Percentiles rank a stretch among this genome's conserved stretches.
Evolutionary conservation across 768 basidiomycete species (phyloP).

Genomic region (Pleurotus cornucopiae): DNA sequence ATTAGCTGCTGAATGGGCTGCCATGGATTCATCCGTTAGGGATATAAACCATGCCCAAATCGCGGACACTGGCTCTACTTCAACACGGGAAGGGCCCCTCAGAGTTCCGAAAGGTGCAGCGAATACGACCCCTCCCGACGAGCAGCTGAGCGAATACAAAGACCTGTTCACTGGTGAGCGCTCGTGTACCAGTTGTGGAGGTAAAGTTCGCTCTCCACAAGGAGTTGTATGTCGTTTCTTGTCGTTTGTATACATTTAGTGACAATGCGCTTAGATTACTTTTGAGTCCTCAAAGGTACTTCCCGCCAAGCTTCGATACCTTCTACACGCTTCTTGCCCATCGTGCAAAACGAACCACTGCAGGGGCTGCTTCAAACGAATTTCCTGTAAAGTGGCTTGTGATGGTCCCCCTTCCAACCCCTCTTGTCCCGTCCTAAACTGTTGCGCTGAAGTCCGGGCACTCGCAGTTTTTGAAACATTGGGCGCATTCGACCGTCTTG

Average conservation of each 20-base stretch:
- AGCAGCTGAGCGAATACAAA: slow-evolving; percentile 26
- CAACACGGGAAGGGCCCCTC: neutral
- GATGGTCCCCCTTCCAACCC: slow-evolving; percentile 30
- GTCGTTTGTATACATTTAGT: neutral
- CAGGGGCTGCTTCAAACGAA: slow-evolving; percentile 41
- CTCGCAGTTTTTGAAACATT: slow-evolving; percentile 49
- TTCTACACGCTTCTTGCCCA: slow-evolving; percentile 41
- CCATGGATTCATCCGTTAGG: slow-evolving; percentile 13
- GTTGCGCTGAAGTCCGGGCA: slow-evolving; percentile 44
- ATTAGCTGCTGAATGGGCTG: slow-evolving; percentile 36
- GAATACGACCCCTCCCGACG: slow-evolving; percentile 22
- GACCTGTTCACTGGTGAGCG: slow-evolving; percentile 31
- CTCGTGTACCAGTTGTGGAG: slow-evolving; percentile 33
- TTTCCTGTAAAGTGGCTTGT: slow-evolving; percentile 35
- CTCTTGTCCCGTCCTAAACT: slow-evolving; percentile 31
- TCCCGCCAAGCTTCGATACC: slow-evolving; percentile 23
- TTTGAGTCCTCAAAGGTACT: slow-evolving; percentile 20
- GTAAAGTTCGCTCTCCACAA: slow-evolving; percentile 31
- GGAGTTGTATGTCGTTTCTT: slow-evolving; percentile 33
- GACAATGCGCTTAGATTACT: slow-evolving; percentile 18
- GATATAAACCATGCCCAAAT: neutral
- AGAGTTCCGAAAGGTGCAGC: neutral
- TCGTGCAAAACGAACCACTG: slow-evolving; percentile 42
- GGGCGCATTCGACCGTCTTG: slow-evolving; percentile 44
- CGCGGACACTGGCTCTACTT: neutral